A percentile compares a stretch with the other conserved stretches of the same genome.
Evolutionary conservation across 1,284 basidiomycete species (phyloP).

Genomic region (Vanrija pseudolonga): DNA sequence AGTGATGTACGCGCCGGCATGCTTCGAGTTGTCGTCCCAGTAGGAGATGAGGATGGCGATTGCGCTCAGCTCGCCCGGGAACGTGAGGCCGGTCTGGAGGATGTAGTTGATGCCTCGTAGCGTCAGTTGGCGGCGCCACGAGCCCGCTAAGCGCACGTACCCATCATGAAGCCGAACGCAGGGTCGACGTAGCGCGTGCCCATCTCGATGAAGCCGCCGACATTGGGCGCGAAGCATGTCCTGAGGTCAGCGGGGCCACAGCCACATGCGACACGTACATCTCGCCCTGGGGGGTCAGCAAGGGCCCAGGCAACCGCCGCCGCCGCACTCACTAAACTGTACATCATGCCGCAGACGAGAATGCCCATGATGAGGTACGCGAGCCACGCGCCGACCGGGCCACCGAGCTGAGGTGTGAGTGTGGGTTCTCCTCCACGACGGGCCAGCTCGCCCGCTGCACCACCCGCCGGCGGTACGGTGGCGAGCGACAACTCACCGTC

Average conservation of each 20-base stretch:
- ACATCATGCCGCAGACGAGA: conserved; percentile 13
- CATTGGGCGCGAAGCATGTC: conserved; percentile 14
- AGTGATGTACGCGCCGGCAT: conserved; percentile 14
- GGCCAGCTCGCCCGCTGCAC: too few species aligned
- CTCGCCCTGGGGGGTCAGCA: neutral
- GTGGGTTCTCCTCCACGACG: too few species aligned
- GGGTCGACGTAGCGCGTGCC: conserved; percentile 19
- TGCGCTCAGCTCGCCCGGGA: conserved; percentile 65
- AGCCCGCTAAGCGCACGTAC: conserved; percentile 1
- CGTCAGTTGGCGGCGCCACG: conserved; percentile 20
- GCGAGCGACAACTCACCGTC: conserved; percentile 1
- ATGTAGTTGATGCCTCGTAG: conserved; percentile 21
- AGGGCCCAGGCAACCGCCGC: neutral
- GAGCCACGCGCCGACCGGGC: conserved; percentile 48
- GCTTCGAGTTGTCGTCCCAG: conserved; percentile 58
- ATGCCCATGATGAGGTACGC: conserved; percentile 23
- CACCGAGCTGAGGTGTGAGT: conserved; percentile 29
- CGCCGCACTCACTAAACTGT: conserved; percentile 3
- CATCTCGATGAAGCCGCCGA: conserved; percentile 22
- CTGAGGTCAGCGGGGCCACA: neutral
- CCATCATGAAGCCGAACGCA: conserved; percentile 20
- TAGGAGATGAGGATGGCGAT: conserved; percentile 68
- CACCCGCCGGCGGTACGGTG: neutral
- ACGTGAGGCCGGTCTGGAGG: conserved; percentile 15
- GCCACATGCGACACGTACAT: conserved; percentile 1